Conservation (phyloP, 306 rosid genomes). For the Psophocarpus tetragonolobus region DNA sequence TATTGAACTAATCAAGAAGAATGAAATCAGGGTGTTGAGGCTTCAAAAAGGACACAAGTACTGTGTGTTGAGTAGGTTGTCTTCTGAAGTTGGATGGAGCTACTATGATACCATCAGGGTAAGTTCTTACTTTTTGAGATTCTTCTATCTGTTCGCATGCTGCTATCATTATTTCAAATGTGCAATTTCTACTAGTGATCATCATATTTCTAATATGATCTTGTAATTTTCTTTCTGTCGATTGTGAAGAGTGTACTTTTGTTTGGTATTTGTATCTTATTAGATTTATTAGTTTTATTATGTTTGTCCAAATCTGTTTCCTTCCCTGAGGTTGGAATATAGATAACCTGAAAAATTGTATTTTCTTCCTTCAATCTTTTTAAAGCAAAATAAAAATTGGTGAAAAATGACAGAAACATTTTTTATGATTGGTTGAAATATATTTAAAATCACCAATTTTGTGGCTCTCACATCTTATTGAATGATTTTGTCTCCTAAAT, state of each 20-base stretch:
- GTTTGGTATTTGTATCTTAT: too few relatives aligned
- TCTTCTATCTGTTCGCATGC: not conserved
- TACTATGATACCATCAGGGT: constrained; percentile 59
- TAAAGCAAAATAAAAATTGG: constrained; percentile 7
- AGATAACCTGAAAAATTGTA: too few relatives aligned
- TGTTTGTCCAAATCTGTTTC: not conserved
- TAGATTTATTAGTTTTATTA: not conserved
- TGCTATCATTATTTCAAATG: not conserved
- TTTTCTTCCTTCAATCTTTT: not conserved
- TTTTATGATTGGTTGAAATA: too few relatives aligned
- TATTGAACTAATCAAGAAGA: not conserved
- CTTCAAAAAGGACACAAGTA: constrained; percentile 62
- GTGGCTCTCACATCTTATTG: too few relatives aligned
- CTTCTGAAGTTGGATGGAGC: constrained; percentile 69
- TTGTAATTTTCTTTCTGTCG: not conserved
- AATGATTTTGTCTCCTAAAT: too few relatives aligned
- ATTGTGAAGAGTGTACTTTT: constrained; percentile 36
- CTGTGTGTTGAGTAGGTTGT: constrained; percentile 53
- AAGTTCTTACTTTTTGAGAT: not conserved
- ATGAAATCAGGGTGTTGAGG: constrained; percentile 56
- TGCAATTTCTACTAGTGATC: not conserved
- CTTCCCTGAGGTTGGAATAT: not conserved
- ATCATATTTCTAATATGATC: not conserved
- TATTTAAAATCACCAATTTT: too few relatives aligned
- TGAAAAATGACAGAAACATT: too few relatives aligned